A percentile compares a stretch with the other conserved stretches of the same genome.
These are phyloP conservation scores for Agrostemma githago DNA, from an alignment of 148 eudicot species.

Conservation along the genomic window DNA sequence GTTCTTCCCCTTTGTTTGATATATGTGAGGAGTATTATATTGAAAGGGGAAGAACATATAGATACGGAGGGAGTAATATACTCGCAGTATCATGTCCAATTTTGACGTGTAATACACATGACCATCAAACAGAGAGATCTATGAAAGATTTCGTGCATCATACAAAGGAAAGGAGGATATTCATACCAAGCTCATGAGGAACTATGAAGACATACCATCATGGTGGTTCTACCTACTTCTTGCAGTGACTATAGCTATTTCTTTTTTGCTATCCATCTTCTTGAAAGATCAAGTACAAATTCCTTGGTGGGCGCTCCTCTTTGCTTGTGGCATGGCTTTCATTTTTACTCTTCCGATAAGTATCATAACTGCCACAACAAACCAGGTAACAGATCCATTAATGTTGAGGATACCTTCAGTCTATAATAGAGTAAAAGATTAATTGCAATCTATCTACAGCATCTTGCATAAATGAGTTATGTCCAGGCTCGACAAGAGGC, in stretches of 20 bases:
- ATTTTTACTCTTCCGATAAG: conserved; percentile 92
- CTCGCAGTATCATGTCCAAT: neutral
- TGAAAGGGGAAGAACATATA: no score
- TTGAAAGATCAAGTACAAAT: conserved; percentile 74
- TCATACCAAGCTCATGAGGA: conserved; percentile 81
- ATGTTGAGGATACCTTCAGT: neutral
- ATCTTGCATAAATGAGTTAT: neutral
- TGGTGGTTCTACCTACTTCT: conserved; percentile 87
- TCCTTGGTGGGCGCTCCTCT: conserved; percentile 98
- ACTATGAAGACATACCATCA: conserved; percentile 84
- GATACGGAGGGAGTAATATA: neutral
- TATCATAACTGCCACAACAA: conserved; percentile 95
- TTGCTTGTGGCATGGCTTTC: conserved; percentile 77
- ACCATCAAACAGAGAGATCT: conserved; percentile 62
- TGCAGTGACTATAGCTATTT: conserved; percentile 45
- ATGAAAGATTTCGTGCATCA: conserved; percentile 62
- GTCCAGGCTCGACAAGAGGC: neutral
- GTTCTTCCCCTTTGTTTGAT: no score
- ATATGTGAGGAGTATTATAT: no score
- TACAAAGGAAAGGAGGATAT: conserved; percentile 73
- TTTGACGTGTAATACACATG: conserved; percentile 5
- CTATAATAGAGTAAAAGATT: neutral
- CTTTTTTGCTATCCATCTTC: conserved; percentile 62
- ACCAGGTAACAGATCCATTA: conserved; percentile 49
- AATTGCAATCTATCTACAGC: neutral